Evolutionary conservation across 148 eudicot genomes (phyloP), one percentile per base, ranked within the genome.

Genomic region (Polygonum aviculare): DNA sequence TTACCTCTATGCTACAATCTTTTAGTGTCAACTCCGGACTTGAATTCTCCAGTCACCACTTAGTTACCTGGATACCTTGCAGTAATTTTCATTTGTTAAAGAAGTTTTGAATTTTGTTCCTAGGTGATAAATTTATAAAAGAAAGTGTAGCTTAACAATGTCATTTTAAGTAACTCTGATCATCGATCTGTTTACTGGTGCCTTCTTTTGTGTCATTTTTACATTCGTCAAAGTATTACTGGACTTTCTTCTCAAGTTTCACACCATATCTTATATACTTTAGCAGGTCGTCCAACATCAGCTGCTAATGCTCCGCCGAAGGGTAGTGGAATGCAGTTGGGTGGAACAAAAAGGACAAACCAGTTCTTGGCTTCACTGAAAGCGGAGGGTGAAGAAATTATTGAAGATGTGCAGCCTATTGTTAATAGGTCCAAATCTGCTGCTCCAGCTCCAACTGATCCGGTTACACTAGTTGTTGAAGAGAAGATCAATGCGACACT

Each of bases 381-480:
- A 88, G 99, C 98, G 45, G 99, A 96, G 87, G 99, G 99, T 78
- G 99, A 96, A 83, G 85, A 83, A 26, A 93, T 96, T 81, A 86
- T 93, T 31, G 98, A 95, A 82, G 97, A 96, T 85, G 98, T 93
- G 65, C 85, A 86, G 36, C 98, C 98, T 59, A 85, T 76, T 77
- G 74, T 76, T 82, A 87, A 83, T 78, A 84, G 85, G 79, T 80
- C 98, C 36, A 96, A 82, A 82, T 77, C 97, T 78, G 87, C 89
- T 87, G 97, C 94, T 79, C 87, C 91, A 69, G 93, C 88, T 44
- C 92, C 79, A 31, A 93, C 91, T 80, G 99, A 96, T 83, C 98
- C 99, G 57, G 82, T 96, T 74, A 96, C 99, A 50, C 84, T 96
- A 50, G 86, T 90, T 70, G 88, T 86, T 82, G 99, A 96, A 80